These are phyloP conservation scores for Capniomyces stellatus DNA, from an alignment of 371 early-diverging fungal genomes.

Conservation along the genomic window DNA sequence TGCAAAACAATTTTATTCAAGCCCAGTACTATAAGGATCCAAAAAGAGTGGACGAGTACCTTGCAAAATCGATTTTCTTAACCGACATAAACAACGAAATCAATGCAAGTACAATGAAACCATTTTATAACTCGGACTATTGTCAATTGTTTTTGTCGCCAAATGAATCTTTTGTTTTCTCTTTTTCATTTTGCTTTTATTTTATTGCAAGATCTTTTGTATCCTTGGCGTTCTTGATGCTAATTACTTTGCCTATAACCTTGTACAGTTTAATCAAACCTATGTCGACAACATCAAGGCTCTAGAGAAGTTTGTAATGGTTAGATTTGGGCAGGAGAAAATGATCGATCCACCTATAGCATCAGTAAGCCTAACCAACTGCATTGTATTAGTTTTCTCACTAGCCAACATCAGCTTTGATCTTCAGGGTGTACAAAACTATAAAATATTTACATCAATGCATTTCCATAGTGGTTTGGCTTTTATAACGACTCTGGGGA, in stretches of 20 bases:
- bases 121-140: neutral
- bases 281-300: conserved; percentile 35
- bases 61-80: conserved; percentile 54
- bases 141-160: neutral
- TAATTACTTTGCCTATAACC: too few species aligned
- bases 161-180: neutral
- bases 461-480: conserved; percentile 51
- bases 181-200: neutral
- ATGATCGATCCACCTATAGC: conserved; percentile 61
- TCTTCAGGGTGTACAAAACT: neutral
- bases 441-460: neutral
- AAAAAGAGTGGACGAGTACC: conserved; percentile 38
- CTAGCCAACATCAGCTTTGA: neutral
- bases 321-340: conserved; percentile 54
- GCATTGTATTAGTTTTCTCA: neutral
- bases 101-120: neutral
- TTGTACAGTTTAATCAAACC: conserved; percentile 22
- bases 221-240: too few species aligned
- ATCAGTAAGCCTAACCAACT: conserved; percentile 32
- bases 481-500: conserved; percentile 32
- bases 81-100: conserved; percentile 74
- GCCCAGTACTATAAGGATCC: conserved; percentile 81
- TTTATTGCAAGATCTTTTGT: neutral
- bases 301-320: conserved; percentile 55
- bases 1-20: conserved; percentile 65